A percentile compares a stretch with the other conserved stretches of the same genome.
These are phyloP conservation scores for Eucalyptus pauciflora DNA, from an alignment of 345 rosid species.

Conservation along the genomic window DNA sequence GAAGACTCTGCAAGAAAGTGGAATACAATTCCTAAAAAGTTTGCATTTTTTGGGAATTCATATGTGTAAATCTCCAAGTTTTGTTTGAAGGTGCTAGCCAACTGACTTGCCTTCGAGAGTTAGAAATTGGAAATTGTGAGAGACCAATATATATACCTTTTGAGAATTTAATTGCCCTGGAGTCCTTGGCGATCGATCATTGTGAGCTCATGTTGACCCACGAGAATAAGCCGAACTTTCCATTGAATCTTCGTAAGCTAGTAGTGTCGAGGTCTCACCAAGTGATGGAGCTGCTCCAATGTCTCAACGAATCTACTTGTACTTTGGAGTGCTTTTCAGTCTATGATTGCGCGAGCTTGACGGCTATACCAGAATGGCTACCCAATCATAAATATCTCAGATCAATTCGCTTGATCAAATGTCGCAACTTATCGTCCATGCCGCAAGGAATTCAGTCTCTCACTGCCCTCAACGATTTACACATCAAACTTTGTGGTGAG, in stretches of 20 bases:
- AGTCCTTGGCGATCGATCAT: not conserved
- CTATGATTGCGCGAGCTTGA: rapidly evolving
- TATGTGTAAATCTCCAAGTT: not conserved
- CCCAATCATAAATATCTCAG: rapidly evolving
- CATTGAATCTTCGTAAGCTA: rapidly evolving
- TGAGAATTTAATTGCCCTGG: rapidly evolving
- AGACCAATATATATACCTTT: not conserved
- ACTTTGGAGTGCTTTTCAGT: rapidly evolving
- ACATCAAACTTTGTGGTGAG: rapidly evolving
- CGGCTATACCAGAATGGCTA: rapidly evolving
- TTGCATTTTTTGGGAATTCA: not conserved
- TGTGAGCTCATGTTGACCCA: not conserved
- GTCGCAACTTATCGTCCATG: rapidly evolving
- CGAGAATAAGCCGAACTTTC: not conserved
- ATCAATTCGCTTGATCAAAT: not conserved
- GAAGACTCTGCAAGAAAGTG: rapidly evolving
- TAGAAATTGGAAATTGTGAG: not conserved
- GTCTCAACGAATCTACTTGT: rapidly evolving
- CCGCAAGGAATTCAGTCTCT: rapidly evolving
- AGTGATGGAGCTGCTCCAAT: not conserved
- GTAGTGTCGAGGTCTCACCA: rapidly evolving
- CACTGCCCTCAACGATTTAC: not conserved
- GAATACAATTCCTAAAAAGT: not conserved
- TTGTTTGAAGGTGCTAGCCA: not conserved
- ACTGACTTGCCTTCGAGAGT: not conserved